Conservation (phyloP, 768 basidiomycete genomes). For the Lactarius trivialis region DNA sequence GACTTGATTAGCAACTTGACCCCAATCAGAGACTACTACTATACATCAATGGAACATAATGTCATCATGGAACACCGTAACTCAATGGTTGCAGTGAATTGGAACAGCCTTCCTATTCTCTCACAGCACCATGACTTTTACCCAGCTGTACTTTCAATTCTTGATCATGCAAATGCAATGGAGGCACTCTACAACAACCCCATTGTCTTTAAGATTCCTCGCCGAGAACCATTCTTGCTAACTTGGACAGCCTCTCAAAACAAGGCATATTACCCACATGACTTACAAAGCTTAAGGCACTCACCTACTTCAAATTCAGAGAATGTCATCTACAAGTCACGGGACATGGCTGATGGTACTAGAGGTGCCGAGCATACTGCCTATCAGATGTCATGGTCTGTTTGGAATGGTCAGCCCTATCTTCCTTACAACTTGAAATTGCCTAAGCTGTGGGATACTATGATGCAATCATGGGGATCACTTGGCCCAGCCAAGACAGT, state of each 20-base stretch:
- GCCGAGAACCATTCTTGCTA: not conserved
- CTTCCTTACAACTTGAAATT: not conserved
- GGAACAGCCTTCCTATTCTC: constrained; percentile 3
- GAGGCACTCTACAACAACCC: not conserved
- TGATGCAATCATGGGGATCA: not conserved
- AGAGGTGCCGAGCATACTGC: not conserved
- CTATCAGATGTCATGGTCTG: constrained; percentile 3
- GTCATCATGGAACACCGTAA: no score
- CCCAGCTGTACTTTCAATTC: not conserved
- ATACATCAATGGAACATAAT: no score
- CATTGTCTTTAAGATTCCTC: not conserved
- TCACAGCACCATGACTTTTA: constrained; percentile 11
- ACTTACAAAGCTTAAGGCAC: not conserved
- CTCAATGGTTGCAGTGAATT: not conserved
- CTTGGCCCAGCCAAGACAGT: not conserved
- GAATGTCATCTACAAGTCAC: not conserved
- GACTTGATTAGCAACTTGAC: not conserved
- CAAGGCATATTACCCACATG: constrained; percentile 1
- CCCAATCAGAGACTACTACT: constrained; percentile 1
- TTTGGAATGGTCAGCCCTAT: not conserved
- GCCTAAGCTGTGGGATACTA: not conserved
- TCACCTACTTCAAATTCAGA: constrained; percentile 27
- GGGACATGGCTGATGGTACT: not conserved
- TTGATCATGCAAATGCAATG: not conserved
- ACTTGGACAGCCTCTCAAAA: not conserved